These are phyloP conservation scores for Xylaria curta DNA, from an alignment of 495 filamentous ascomycete species.

Conservation along the genomic window DNA sequence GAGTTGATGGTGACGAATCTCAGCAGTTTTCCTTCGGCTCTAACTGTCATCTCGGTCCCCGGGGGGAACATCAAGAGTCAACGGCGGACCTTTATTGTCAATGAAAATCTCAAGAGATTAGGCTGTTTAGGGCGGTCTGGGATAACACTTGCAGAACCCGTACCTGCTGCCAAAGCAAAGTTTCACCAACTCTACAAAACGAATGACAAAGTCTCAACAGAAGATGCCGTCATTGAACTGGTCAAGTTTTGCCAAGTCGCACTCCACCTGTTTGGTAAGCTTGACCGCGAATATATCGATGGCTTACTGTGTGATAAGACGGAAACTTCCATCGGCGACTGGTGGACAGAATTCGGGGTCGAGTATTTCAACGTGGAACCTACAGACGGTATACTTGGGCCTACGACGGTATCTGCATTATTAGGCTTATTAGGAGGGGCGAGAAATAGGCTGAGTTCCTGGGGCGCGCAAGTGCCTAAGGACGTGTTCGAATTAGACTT, in stretches of 20 bases:
- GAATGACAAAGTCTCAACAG: constrained; percentile 77
- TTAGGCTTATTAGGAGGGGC: constrained; percentile 89
- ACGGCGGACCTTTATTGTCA: constrained; percentile 87
- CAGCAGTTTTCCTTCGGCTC: constrained; percentile 82
- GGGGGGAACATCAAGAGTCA: constrained; percentile 84
- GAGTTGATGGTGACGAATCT: constrained; percentile 94
- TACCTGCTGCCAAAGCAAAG: constrained; percentile 83
- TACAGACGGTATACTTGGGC: constrained; percentile 87
- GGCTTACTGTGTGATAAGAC: constrained; percentile 93
- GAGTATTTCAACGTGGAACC: constrained; percentile 92
- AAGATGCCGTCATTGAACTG: constrained; percentile 80
- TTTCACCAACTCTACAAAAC: constrained; percentile 90
- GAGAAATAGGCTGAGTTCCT: constrained; percentile 81
- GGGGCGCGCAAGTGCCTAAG: constrained; percentile 82
- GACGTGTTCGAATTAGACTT: constrained; percentile 87
- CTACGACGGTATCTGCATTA: constrained; percentile 88
- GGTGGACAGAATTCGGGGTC: constrained; percentile 94
- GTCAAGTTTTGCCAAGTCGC: constrained; percentile 93
- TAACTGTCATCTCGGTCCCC: constrained; percentile 88
- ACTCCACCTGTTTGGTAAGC: constrained; percentile 83
- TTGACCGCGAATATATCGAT: constrained; percentile 89
- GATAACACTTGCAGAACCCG: constrained; percentile 76
- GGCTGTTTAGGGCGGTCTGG: constrained; percentile 91
- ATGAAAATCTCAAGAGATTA: constrained; percentile 90
- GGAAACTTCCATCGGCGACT: constrained; percentile 87